phyloP scores from a whole-genome alignment of 371 early-diverging fungal species.

The Nematocida major region DNA sequence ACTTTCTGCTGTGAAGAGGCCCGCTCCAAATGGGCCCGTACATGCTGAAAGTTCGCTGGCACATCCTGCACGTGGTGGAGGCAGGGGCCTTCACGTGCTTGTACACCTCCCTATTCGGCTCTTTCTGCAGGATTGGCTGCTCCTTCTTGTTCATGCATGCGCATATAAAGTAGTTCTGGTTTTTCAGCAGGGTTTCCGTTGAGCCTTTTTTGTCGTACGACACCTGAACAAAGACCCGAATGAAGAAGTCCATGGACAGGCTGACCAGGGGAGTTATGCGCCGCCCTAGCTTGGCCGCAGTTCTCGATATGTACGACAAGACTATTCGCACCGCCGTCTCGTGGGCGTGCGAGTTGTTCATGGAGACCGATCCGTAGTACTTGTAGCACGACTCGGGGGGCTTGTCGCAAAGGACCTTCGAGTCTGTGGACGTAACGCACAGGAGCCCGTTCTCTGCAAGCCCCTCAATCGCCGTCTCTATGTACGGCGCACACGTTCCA shows the following conservation, averaged over 20 bases:
- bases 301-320: constrained; percentile 73
- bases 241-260: constrained; percentile 93
- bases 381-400: constrained; percentile 74
- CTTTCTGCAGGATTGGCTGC: constrained; percentile 4
- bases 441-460: constrained; percentile 85
- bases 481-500: constrained; percentile 83
- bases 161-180: constrained; percentile 56
- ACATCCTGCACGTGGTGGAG: constrained; percentile 53
- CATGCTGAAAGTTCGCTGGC: constrained; percentile 66
- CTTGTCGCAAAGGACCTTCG: constrained; percentile 81
- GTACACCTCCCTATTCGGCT: constrained; percentile 18
- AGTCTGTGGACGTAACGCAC: constrained; percentile 96
- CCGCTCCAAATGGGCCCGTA: constrained; percentile 89
- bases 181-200: constrained; percentile 66
- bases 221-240: constrained; percentile 92
- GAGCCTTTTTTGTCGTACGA: constrained; percentile 70
- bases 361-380: constrained; percentile 69
- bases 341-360: constrained; percentile 53
- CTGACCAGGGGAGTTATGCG: constrained; percentile 81
- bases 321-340: constrained; percentile 71
- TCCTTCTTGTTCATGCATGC: constrained; percentile 52
- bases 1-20: constrained; percentile 73
- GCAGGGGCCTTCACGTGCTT: not conserved
- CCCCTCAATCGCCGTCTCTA: constrained; percentile 85
- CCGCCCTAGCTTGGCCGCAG: constrained; percentile 77